A percentile compares a stretch with the other conserved stretches of the same genome.
Conservation (phyloP, 495 filamentous ascomycete genomes). For the Platismatia glauca region DNA sequence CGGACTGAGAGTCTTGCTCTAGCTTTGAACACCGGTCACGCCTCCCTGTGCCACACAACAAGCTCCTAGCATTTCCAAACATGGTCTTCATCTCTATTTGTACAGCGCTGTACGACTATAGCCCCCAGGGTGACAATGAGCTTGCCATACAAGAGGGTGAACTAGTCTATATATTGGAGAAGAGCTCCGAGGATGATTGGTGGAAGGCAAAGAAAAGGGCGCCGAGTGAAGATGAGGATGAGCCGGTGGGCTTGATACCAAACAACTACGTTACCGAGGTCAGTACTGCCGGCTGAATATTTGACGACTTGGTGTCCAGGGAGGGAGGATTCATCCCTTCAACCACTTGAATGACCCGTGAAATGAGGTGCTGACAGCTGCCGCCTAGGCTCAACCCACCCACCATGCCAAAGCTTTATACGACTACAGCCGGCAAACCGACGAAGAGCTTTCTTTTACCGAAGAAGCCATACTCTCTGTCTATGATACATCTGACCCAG, state of each 20-base stretch:
- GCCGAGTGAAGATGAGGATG: conserved; percentile 80
- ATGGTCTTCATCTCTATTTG: conserved; percentile 88
- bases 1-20: background rate
- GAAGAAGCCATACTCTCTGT: conserved; percentile 79
- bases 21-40: background rate
- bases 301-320: background rate
- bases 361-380: conserved; percentile 21
- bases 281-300: conserved; percentile 29
- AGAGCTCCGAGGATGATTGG: conserved; percentile 86
- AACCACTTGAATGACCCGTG: background rate
- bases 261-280: conserved; percentile 97
- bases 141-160: conserved; percentile 83
- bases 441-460: conserved; percentile 92
- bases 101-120: conserved; percentile 88
- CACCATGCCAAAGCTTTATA: conserved; percentile 77
- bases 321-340: background rate
- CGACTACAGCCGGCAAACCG: conserved; percentile 94
- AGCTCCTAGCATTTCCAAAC: conserved; percentile 3
- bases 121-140: conserved; percentile 80
- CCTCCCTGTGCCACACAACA: background rate
- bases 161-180: conserved; percentile 84
- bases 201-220: conserved; percentile 99
- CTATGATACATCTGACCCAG: conserved; percentile 84
- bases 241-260: conserved; percentile 86
- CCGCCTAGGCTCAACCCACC: conserved; percentile 56